Conservation (phyloP, 495 filamentous ascomycete species). For the Tuber microsphaerosporum region DNA sequence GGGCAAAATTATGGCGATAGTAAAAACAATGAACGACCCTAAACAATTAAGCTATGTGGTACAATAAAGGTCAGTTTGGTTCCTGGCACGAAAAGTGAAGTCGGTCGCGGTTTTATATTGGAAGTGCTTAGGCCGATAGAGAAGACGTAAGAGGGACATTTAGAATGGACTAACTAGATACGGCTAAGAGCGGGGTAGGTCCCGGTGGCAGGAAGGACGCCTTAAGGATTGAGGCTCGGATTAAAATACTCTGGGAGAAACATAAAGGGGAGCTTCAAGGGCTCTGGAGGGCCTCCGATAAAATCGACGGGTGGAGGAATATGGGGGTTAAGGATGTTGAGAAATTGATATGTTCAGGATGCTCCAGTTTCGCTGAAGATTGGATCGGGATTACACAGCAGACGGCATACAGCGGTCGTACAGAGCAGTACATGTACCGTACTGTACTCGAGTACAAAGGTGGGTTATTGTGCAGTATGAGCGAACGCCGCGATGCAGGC, state of each 20-base stretch:
- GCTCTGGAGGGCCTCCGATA: neutral
- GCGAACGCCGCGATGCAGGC: neutral
- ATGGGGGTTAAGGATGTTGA: neutral
- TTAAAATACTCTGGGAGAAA: neutral
- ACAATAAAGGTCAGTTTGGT: neutral
- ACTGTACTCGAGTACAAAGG: neutral
- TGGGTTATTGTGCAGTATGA: neutral
- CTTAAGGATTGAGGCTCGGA: neutral
- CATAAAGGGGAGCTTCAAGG: neutral
- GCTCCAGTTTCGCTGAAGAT: neutral
- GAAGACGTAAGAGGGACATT: neutral
- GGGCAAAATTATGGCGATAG: neutral
- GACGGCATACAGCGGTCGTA: neutral
- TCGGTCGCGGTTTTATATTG: neutral
- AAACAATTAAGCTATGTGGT: neutral
- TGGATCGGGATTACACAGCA: neutral
- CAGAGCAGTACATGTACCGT: neutral
- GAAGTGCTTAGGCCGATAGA: neutral
- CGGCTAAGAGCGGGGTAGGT: neutral
- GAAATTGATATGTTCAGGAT: neutral
- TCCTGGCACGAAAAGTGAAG: neutral
- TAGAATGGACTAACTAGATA: neutral
- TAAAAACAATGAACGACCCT: neutral
- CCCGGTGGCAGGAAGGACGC: neutral
- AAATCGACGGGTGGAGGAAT: neutral